A percentile compares a stretch with the other conserved stretches of the same genome.
These are phyloP conservation scores for Grosmannia serpens DNA, from an alignment of 2,329 filamentous ascomycete species.

Conservation along the genomic window DNA sequence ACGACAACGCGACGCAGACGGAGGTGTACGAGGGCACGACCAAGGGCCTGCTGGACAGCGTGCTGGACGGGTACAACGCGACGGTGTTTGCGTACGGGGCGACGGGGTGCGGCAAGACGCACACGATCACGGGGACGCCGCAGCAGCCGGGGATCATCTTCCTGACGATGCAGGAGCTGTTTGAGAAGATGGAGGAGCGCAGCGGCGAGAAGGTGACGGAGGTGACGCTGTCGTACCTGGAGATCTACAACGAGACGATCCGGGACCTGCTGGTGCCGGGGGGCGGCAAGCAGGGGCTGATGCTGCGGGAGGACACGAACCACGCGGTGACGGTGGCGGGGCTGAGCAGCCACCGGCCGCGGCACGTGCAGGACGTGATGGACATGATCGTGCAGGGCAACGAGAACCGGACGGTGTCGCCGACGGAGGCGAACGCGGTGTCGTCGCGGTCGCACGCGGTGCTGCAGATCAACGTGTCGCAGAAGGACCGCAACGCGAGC, in stretches of 20 bases:
- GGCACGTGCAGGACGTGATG: slow-evolving; percentile 93
- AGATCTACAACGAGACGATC: slow-evolving; percentile 99
- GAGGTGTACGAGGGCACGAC: slow-evolving; percentile 96
- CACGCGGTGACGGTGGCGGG: slow-evolving; percentile 86
- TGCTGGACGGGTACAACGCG: slow-evolving; percentile 95
- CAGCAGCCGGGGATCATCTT: slow-evolving; percentile 97
- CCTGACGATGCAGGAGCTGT: slow-evolving; percentile 96
- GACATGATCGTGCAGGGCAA: slow-evolving; percentile 97
- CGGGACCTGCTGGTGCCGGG: slow-evolving; percentile 84
- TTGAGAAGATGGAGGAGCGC: slow-evolving; percentile 85
- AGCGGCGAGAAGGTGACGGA: slow-evolving; percentile 82
- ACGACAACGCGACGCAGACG: slow-evolving; percentile 82
- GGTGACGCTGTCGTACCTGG: slow-evolving; percentile 84
- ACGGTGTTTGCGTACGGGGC: slow-evolving; percentile 98
- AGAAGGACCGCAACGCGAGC: slow-evolving; percentile 85
- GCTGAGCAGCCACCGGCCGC: slow-evolving; percentile 80
- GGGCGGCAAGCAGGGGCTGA: slow-evolving; percentile 71
- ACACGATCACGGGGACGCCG: slow-evolving; percentile 87
- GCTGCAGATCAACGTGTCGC: slow-evolving; percentile 89
- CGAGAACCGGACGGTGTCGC: slow-evolving; percentile 87
- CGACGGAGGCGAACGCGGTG: slow-evolving; percentile 92
- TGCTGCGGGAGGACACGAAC: slow-evolving; percentile 89
- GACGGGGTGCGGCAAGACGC: slow-evolving; percentile 95
- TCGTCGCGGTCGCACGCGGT: slow-evolving; percentile 96
- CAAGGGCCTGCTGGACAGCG: slow-evolving; percentile 78